These are phyloP conservation scores for Rhodotorula kratochvilovae DNA, from an alignment of 768 basidiomycete species.

Conservation along the genomic window DNA sequence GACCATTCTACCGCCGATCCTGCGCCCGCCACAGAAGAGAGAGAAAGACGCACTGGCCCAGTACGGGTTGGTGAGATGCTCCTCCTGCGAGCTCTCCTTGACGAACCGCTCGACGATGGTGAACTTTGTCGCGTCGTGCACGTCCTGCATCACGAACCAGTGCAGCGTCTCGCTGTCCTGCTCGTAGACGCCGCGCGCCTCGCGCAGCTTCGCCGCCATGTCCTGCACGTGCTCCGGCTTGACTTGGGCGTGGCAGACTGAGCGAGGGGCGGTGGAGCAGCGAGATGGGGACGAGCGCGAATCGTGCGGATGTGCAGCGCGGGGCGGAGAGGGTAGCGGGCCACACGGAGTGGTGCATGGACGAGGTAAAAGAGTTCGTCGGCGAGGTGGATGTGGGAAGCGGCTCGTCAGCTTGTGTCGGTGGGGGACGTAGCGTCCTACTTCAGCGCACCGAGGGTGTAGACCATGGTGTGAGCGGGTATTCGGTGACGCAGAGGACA, in stretches of 20 bases:
- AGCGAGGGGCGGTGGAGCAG: no score
- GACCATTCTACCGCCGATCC: no score
- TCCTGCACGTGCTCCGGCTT: slow-evolving; percentile 19
- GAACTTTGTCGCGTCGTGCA: slow-evolving; percentile 23
- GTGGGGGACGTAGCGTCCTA: no score
- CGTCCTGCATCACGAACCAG: slow-evolving; percentile 16
- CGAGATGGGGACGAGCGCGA: no score
- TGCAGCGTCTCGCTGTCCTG: slow-evolving; percentile 27
- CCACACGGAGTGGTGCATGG: no score
- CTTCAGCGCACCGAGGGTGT: slow-evolving; percentile 29
- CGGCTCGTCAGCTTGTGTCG: no score
- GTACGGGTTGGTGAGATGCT: slow-evolving; percentile 26
- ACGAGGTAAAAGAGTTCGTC: no score
- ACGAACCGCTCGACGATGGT: slow-evolving; percentile 29
- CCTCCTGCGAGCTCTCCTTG: slow-evolving; percentile 13
- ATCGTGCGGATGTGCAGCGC: no score
- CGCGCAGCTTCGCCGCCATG: slow-evolving; percentile 9
- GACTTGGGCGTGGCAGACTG: slow-evolving; percentile 25
- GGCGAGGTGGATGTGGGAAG: no score
- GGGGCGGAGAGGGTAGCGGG: neutral
- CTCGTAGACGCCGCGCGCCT: slow-evolving; percentile 15
- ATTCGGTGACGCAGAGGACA: no score
- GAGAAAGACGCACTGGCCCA: neutral
- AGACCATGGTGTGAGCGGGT: slow-evolving; percentile 17
- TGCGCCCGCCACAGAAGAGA: no score